phyloP scores from a whole-genome alignment of 2,329 filamentous ascomycete genomes.

The Xylaria sp. region DNA sequence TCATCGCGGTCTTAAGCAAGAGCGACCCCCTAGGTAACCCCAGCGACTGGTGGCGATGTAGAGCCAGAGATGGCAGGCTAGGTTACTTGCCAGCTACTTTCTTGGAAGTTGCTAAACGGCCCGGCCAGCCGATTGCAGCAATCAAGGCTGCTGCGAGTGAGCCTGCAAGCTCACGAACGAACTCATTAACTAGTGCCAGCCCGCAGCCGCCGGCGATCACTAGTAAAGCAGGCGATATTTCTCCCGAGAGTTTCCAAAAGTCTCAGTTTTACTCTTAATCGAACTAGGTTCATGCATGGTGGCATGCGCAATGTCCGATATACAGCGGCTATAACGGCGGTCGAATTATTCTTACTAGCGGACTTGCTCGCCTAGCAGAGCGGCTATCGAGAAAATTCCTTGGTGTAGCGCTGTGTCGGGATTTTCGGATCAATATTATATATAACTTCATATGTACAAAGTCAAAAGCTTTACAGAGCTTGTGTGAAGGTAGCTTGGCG shows the following conservation, averaged over 20 bases:
- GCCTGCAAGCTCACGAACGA: slow-evolving; percentile 55
- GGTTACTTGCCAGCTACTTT: slow-evolving; percentile 94
- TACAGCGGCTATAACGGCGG: neutral
- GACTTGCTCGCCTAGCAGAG: neutral
- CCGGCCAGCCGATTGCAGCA: slow-evolving; percentile 61
- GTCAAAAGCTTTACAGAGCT: slow-evolving; percentile 22
- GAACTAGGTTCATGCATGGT: neutral
- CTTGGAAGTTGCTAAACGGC: slow-evolving; percentile 75
- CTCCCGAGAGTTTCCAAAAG: slow-evolving; percentile 66
- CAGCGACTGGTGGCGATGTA: slow-evolving; percentile 97
- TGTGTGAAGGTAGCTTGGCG: slow-evolving; percentile 33
- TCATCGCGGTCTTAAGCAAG: slow-evolving; percentile 93
- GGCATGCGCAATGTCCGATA: neutral
- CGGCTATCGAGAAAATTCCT: neutral
- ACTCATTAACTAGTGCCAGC: slow-evolving; percentile 60
- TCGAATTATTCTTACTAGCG: slow-evolving; percentile 24
- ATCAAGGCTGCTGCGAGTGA: slow-evolving; percentile 63
- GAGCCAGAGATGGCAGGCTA: slow-evolving; percentile 86
- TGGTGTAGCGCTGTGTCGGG: neutral
- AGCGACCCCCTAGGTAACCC: slow-evolving; percentile 90
- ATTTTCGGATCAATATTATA: slow-evolving; percentile 18
- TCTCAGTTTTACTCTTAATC: slow-evolving; percentile 66
- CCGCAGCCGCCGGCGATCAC: slow-evolving; percentile 50
- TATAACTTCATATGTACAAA: slow-evolving; percentile 36
- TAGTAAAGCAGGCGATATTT: slow-evolving; percentile 63